Conservation (phyloP, 108 stramenopile genomes). For the Craspedostauros australis region DNA sequence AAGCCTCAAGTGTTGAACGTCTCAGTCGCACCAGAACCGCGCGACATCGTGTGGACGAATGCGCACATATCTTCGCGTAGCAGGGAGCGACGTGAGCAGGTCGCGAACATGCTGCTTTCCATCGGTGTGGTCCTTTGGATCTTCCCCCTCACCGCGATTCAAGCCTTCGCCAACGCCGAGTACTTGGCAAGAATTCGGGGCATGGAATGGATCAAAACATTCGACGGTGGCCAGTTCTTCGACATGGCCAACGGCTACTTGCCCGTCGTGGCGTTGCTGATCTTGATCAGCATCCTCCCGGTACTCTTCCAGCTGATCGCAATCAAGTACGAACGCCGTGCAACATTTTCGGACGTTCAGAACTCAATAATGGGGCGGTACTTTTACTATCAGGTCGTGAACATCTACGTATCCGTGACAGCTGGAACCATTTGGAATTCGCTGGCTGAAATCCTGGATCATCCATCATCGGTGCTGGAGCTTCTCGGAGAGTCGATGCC, state of each 20-base stretch:
- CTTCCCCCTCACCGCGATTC: constrained; percentile 77
- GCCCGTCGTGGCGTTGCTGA: constrained; percentile 78
- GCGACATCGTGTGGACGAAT: constrained; percentile 84
- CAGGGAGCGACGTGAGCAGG: constrained; percentile 38
- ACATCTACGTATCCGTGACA: constrained; percentile 85
- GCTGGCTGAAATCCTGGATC: constrained; percentile 73
- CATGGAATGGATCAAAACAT: constrained; percentile 50
- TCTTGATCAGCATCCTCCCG: constrained; percentile 70
- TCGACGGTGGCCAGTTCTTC: constrained; percentile 46
- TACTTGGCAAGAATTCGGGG: constrained; percentile 46
- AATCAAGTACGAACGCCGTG: constrained; percentile 65
- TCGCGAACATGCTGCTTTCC: constrained; percentile 56
- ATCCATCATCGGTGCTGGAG: constrained; percentile 59
- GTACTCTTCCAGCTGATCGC: constrained; percentile 74
- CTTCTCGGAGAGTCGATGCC: constrained; percentile 73
- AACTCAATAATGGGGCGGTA: constrained; percentile 73
- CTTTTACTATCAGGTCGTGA: constrained; percentile 88
- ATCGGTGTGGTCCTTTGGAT: constrained; percentile 83
- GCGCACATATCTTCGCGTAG: constrained; percentile 47
- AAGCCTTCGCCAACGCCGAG: constrained; percentile 75
- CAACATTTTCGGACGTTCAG: constrained; percentile 75
- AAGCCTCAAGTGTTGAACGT: constrained; percentile 61
- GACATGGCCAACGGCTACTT: constrained; percentile 85
- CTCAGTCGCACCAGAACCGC: constrained; percentile 74
- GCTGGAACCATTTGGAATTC: constrained; percentile 73